Percentiles rank a stretch among this genome's conserved stretches.
phyloP scores from a whole-genome alignment of 768 basidiomycete genomes.

The Suillus americanus region DNA sequence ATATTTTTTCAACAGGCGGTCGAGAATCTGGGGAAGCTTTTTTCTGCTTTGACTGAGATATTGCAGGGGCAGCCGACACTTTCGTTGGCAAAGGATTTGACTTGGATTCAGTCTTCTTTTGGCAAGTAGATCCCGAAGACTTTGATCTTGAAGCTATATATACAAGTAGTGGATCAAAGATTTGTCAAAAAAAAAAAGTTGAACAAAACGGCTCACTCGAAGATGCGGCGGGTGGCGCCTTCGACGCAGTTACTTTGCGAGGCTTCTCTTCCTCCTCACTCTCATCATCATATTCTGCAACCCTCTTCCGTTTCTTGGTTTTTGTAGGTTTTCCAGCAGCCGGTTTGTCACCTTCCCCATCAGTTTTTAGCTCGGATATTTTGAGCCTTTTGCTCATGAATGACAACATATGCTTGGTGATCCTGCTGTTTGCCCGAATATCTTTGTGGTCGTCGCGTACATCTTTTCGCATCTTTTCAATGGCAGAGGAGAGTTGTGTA shows the following conservation, averaged over 20 bases:
- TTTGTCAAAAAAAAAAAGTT: neutral
- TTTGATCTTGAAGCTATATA: conserved; percentile 3
- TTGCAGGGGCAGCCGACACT: neutral
- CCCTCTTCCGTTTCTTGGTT: conserved; percentile 28
- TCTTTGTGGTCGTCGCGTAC: conserved; percentile 39
- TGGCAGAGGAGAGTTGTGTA: conserved; percentile 42
- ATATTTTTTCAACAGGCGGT: neutral
- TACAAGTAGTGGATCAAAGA: neutral
- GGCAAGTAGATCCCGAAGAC: neutral
- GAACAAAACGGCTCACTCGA: neutral
- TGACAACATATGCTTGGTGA: conserved; percentile 33
- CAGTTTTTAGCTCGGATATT: conserved; percentile 31
- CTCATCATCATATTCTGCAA: conserved; percentile 18
- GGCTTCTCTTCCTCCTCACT: conserved; percentile 21
- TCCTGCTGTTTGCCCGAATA: conserved; percentile 39
- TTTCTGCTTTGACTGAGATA: no score
- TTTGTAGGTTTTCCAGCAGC: conserved; percentile 14
- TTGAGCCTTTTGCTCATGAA: conserved; percentile 33
- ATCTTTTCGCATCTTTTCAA: conserved; percentile 38
- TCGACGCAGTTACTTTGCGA: conserved; percentile 18
- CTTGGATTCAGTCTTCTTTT: neutral
- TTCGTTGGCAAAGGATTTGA: neutral
- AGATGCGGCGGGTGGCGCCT: conserved; percentile 6
- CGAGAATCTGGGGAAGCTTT: neutral
- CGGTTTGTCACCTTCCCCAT: conserved; percentile 32